Base-by-base conservation (phyloP, 2,329 filamentous ascomycete genomes). In the Pseudogymnoascus sp. region DNA sequence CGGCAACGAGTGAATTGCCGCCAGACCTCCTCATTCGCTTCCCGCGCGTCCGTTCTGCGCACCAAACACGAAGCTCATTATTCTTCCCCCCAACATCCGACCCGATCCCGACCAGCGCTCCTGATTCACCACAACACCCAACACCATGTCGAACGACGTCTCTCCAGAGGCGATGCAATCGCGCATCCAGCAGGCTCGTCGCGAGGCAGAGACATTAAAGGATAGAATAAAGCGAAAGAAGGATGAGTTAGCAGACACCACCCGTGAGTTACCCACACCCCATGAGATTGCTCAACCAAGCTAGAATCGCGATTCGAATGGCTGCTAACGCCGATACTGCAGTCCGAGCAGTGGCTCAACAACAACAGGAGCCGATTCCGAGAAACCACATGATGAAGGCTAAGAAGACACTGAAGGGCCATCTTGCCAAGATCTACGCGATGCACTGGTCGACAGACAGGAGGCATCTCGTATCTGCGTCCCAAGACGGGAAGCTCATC, bases 391-490 rank as follows among this genome's bases (percentile, higher is more conserved):
- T 93, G 75, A 97, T 99, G 95, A 96, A 95, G 83, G 90, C 93
- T 68, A 95, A 96, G 81, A 90, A 92, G 73, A 97, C 93, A 61
- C 83, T 99, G 70, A 97, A 97, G 81, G 95, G 95, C 69, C 95
- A 99, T 83, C 81, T 99, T 70, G 95, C 95, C 72, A 99, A 99
- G 81, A 99, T 99, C 73, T 99, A 99, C 78, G 95, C 95, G 72
- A 99, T 99, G 95, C 95, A 99, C 82, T 99, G 95, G 95, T 97
- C 95, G 35, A 99, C 95, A 68, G 95, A 99, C 79, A 87, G 95
- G 74, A 88, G 95, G 77, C 95, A 97, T 78, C 86, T 97, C 66
- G 95, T 99, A 61, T 97, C 95, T 11, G 95, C 95, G 67, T 99
- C 95, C 70, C 95, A 99, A 79, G 95, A 99, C 74, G 95, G 95